Evolutionary conservation across 176 grass and related monocot genomes (phyloP), one percentile per base, ranked within the genome.

Genomic region (Musa beccarii): DNA sequence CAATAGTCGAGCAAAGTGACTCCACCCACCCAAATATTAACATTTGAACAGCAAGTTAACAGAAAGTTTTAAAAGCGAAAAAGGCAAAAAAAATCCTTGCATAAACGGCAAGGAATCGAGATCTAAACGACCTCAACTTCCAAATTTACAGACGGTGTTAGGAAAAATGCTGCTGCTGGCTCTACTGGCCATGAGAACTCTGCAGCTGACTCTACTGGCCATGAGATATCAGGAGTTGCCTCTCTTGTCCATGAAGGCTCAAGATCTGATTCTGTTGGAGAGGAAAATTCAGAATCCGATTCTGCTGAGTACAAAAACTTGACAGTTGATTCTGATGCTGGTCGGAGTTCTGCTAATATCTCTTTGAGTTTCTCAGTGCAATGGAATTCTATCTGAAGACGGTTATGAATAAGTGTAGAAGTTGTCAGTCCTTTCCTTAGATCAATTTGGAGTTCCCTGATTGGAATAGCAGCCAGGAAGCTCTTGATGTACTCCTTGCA

Each of bases 401-500:
- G 73, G 7, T 62, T 54, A 22, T 75, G 73, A 22, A 75, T 28
- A 21, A 59, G 26, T 43, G 54, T 75, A 3, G 73, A 57, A 61
- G 73, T 61, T 25, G 55, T 21, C 28, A 61, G 17, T 43, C 73
- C 56, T 34, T 59, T 75, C 12, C 25, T 49, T 19, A 75, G 15
- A 75, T 75, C 73, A 75, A 20, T 55, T 26, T 49, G 73, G 53
- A 75, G 73, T 61, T 75, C 55, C 50, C 76, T 52, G 23, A 79
- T 69, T 14, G 66, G 66, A 8, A 66, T 68, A 16, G 73, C 53
- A 8, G 73, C 73, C 14, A 75, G 28, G 21, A 75, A 75, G 54
- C 25, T 75, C 54, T 75, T 75, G 73, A 75, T 75, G 28, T 75
- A 75, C 19, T 75, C 73, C 28, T 75, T 75, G 73, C 73, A 75